Base-by-base conservation (phyloP, 2,329 filamentous ascomycete species). In the Paecilomyces sp. region DNA sequence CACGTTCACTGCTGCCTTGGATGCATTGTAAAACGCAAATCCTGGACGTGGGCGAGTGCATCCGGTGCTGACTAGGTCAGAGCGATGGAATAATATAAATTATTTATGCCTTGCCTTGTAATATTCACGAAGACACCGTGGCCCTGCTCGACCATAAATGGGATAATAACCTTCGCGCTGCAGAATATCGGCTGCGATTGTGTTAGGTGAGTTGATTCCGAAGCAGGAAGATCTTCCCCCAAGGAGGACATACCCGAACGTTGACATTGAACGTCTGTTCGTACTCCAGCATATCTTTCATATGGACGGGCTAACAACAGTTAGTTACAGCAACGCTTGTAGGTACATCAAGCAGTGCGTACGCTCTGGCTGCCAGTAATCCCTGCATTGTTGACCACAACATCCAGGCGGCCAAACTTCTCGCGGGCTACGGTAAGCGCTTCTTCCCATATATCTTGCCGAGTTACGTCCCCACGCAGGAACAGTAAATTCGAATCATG, bases 341-440 rank as follows among this genome's bases (percentile, higher is more conserved):
- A 22, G 22, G 22, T 22, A 22, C 22, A 22, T 22, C 22, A 22
- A 22, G 22, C 22, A 22, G 22, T 22, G 22, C 22, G 22, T 22
- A 22, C 22, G 22, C 22, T 22, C 22, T 22, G 22, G 22, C 22
- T 22, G 22, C 22, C 22, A 22, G 22, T 22, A 22, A 22, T 22
- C 22, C 22, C 22, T 22, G 63, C 64, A 58, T 61, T 60, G 24
- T 66, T 66, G 12, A 66, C 61, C 52, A 65, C 56, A 22, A 65
- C 60, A 54, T 65, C 64, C 30, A 66, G 58, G 11, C 57, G 58
- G 13, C 62, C 64, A 54, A 55, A 62, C 30, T 58, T 47, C 3
- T 55, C 50, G 34, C 55, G 56, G 47, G 54, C 57, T 36, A 59
- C 54, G 18, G 15, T 18, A 50, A 51, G 51, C 51, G 30, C 52